These are phyloP conservation scores for Hanseniaspora nectarophila DNA, from an alignment of 805 yeast genomes.

Conservation along the genomic window DNA sequence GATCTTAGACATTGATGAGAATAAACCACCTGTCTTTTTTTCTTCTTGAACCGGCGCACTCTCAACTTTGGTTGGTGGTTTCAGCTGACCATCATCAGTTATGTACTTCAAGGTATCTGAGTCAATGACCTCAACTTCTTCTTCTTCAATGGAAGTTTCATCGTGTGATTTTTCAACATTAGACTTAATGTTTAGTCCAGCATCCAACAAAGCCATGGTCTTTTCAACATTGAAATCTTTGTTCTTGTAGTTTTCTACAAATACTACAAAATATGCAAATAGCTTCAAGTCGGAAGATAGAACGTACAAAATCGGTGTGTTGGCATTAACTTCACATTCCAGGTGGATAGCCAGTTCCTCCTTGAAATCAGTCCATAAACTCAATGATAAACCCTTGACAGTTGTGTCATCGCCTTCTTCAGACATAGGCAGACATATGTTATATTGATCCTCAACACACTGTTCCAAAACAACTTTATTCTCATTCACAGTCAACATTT, in stretches of 20 bases:
- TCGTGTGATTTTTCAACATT: neutral
- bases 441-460: constrained; percentile 54
- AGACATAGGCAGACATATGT: constrained; percentile 64
- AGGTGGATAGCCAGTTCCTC: constrained; percentile 42
- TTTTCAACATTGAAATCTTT: constrained; percentile 23
- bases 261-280: constrained; percentile 53
- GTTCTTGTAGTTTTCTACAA: constrained; percentile 39
- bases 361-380: constrained; percentile 32
- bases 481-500: constrained; percentile 34
- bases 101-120: neutral
- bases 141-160: neutral
- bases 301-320: constrained; percentile 56
- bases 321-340: constrained; percentile 44
- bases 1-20: constrained; percentile 1
- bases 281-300: constrained; percentile 54
- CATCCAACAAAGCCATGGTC: neutral
- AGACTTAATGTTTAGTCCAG: constrained; percentile 5
- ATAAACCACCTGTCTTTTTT: neutral
- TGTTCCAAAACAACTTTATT: neutral
- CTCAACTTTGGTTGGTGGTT: neutral
- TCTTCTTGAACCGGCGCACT: neutral
- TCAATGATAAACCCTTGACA: constrained; percentile 59
- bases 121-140: neutral
- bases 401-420: constrained; percentile 53
- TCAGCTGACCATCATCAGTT: neutral